These are phyloP conservation scores for Monosporascus sp. DNA, from an alignment of 2,329 filamentous ascomycete genomes.

Conservation along the genomic window DNA sequence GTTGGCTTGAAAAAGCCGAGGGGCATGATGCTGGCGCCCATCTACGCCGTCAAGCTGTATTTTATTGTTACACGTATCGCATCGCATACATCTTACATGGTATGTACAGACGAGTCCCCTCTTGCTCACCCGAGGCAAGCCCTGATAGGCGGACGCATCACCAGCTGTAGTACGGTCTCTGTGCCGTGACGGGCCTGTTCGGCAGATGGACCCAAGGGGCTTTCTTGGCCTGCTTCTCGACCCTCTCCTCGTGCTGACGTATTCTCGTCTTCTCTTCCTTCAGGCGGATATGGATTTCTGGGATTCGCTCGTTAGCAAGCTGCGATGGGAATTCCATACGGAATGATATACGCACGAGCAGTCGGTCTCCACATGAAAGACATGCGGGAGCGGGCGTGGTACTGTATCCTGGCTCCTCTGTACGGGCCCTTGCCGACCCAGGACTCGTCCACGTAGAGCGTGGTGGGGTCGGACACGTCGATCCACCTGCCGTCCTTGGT, in stretches of 20 bases:
- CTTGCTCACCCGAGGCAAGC: neutral
- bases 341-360: constrained; percentile 56
- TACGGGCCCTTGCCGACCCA: constrained; percentile 80
- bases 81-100: neutral
- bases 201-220: constrained; percentile 86
- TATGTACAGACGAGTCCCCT: neutral
- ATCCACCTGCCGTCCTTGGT: constrained; percentile 71
- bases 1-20: neutral
- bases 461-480: constrained; percentile 66
- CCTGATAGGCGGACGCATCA: constrained; percentile 38
- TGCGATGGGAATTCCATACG: too few relatives aligned
- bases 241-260: constrained; percentile 70
- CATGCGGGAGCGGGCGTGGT: constrained; percentile 69
- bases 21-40: neutral
- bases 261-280: constrained; percentile 93
- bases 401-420: constrained; percentile 53
- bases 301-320: neutral
- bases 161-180: constrained; percentile 90
- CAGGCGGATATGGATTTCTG: constrained; percentile 71
- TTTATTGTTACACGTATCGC: neutral
- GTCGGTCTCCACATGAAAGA: constrained; percentile 64
- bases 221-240: constrained; percentile 67
- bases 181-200: constrained; percentile 75
- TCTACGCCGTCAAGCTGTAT: neutral
- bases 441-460: constrained; percentile 84